Evolutionary conservation across 2,329 filamentous ascomycete species (phyloP).

Genomic region (Fusarium staphyleae): DNA sequence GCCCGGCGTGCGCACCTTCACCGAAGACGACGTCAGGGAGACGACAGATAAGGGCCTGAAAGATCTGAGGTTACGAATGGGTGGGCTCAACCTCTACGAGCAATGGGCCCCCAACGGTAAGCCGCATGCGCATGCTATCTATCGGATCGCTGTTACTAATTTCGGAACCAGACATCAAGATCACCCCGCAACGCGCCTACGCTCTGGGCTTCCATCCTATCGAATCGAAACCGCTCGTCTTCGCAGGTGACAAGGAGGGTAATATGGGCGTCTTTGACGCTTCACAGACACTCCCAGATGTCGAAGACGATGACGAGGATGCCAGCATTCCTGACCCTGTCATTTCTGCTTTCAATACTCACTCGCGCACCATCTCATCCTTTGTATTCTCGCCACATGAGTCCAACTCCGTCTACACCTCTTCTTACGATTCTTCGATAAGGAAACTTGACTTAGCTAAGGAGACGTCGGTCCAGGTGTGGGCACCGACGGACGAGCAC

Average conservation of each 20-base stretch:
- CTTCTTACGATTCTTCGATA: conserved; percentile 93
- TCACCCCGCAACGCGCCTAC: conserved; percentile 88
- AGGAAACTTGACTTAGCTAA: conserved; percentile 84
- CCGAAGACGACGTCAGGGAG: conserved; percentile 79
- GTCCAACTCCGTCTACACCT: conserved; percentile 77
- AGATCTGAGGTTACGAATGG: conserved; percentile 78
- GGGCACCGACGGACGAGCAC: conserved; percentile 72
- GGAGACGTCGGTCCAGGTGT: conserved; percentile 80
- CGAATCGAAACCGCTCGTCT: conserved; percentile 83
- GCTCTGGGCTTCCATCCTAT: conserved; percentile 88
- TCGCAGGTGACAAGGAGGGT: conserved; percentile 94
- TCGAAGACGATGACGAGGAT: conserved; percentile 73
- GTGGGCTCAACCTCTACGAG: conserved; percentile 78
- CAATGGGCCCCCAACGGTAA: conserved; percentile 80
- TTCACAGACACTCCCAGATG: conserved; percentile 69
- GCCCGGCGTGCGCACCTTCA: conserved; percentile 85
- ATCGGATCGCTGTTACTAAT: neutral
- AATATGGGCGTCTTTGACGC: conserved; percentile 91
- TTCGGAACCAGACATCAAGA: conserved; percentile 74
- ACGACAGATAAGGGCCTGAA: conserved; percentile 80
- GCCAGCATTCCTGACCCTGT: conserved; percentile 71
- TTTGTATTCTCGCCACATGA: conserved; percentile 81
- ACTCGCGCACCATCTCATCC: conserved; percentile 85
- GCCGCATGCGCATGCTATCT: conserved; percentile 33
- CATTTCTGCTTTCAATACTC: conserved; percentile 90